phyloP scores from a whole-genome alignment of 2,329 filamentous ascomycete species.

The Monilinia fructigena region DNA sequence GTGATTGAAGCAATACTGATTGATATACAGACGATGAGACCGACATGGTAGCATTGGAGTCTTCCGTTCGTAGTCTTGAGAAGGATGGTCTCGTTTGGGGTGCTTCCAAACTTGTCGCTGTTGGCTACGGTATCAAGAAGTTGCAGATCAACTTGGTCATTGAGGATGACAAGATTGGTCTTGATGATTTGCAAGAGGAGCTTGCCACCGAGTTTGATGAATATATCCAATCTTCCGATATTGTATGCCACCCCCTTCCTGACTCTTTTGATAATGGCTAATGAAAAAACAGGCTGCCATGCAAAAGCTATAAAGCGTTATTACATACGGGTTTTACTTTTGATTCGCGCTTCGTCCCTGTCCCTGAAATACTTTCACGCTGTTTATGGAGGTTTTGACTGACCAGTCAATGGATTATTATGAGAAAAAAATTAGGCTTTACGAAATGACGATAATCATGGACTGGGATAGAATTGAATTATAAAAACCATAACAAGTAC shows the following conservation, averaged over 20 bases:
- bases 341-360: constrained; percentile 26
- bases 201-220: constrained; percentile 81
- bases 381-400: constrained; percentile 32
- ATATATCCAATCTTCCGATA: constrained; percentile 90
- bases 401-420: constrained; percentile 19
- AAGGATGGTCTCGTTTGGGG: constrained; percentile 97
- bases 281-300: constrained; percentile 60
- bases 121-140: constrained; percentile 99
- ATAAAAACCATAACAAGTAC: constrained; percentile 28
- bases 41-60: constrained; percentile 80
- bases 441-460: constrained; percentile 37
- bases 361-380: constrained; percentile 33
- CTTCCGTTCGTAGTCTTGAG: constrained; percentile 76
- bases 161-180: constrained; percentile 93
- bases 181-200: constrained; percentile 81
- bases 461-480: constrained; percentile 36
- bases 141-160: constrained; percentile 97
- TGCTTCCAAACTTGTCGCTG: constrained; percentile 80
- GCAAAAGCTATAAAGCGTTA: constrained; percentile 76
- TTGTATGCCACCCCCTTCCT: constrained; percentile 51
- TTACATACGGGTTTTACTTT: constrained; percentile 27
- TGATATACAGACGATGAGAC: constrained; percentile 77
- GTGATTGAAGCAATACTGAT: constrained; percentile 23
- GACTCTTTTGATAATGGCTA: constrained; percentile 27
- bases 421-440: constrained; percentile 23